Percentiles rank a stretch among this genome's conserved stretches.
phyloP scores from a whole-genome alignment of 441 rosid genomes.

The Lepidium campestre region DNA sequence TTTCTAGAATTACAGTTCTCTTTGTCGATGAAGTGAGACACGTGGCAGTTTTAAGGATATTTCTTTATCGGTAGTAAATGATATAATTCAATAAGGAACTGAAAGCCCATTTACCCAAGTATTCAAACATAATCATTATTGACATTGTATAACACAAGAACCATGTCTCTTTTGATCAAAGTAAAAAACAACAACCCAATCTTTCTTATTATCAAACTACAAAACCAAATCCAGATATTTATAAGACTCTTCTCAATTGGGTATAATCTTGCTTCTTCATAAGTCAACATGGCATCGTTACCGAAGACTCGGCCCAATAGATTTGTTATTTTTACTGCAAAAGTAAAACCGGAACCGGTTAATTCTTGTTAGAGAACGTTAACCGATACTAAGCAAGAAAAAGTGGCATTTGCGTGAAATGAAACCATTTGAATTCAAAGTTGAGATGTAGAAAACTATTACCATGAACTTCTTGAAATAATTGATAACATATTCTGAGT shows the following conservation, averaged over 20 bases:
- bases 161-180: background rate
- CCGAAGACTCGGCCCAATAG: background rate
- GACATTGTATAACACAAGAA: background rate
- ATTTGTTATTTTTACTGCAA: background rate
- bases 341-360: background rate
- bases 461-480: conserved; percentile 14
- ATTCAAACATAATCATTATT: background rate
- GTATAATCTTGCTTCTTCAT: background rate
- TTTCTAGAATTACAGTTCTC: background rate
- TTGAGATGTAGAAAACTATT: background rate
- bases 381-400: background rate
- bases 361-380: background rate
- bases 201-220: background rate
- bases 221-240: background rate
- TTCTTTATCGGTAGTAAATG: too few relatives aligned
- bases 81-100: too few relatives aligned
- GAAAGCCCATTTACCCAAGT: background rate
- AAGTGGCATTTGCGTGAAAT: background rate
- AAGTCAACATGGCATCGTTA: background rate
- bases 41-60: background rate
- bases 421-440: background rate
- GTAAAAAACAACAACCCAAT: background rate
- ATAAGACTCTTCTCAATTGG: background rate
- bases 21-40: background rate
- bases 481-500: conserved; percentile 11